phyloP scores from a whole-genome alignment of 2,329 filamentous ascomycete species.

The Laburnicola sp. region DNA sequence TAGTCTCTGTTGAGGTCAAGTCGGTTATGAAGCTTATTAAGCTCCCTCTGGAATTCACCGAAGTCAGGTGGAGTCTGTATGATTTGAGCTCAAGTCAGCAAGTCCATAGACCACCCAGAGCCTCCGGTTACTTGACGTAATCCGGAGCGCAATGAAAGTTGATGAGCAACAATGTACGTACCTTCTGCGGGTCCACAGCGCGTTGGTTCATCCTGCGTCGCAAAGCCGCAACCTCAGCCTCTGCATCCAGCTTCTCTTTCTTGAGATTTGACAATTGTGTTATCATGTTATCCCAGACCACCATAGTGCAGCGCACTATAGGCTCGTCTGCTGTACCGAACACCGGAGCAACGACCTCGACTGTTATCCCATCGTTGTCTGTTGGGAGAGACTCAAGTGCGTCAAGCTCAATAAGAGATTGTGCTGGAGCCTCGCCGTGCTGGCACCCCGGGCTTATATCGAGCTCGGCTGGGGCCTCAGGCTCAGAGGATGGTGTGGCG shows the following conservation, averaged over 20 bases:
- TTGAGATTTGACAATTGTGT: background rate
- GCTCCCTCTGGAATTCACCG: background rate
- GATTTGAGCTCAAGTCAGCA: no score
- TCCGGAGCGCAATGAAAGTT: no score
- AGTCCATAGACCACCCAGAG: no score
- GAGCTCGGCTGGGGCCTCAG: background rate
- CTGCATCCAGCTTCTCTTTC: conserved; percentile 2
- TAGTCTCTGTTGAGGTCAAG: conserved; percentile 22
- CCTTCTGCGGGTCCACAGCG: background rate
- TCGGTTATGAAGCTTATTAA: conserved; percentile 22
- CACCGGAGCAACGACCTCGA: no score
- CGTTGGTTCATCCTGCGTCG: conserved; percentile 2
- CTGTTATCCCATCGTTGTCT: background rate
- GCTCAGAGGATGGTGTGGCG: background rate
- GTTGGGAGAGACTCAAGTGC: background rate
- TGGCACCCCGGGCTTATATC: background rate
- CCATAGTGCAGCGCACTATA: background rate
- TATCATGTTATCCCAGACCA: conserved; percentile 2
- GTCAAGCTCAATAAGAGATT: background rate
- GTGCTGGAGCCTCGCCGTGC: background rate
- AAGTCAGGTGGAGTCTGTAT: no score
- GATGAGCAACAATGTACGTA: background rate
- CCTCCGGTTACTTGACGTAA: no score
- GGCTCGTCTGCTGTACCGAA: background rate
- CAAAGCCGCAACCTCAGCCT: background rate